Evolutionary conservation across 192 early-diverging fungal species (phyloP), one percentile per base, ranked within the genome.

Genomic region (Jimgerdemannia lactiflua): DNA sequence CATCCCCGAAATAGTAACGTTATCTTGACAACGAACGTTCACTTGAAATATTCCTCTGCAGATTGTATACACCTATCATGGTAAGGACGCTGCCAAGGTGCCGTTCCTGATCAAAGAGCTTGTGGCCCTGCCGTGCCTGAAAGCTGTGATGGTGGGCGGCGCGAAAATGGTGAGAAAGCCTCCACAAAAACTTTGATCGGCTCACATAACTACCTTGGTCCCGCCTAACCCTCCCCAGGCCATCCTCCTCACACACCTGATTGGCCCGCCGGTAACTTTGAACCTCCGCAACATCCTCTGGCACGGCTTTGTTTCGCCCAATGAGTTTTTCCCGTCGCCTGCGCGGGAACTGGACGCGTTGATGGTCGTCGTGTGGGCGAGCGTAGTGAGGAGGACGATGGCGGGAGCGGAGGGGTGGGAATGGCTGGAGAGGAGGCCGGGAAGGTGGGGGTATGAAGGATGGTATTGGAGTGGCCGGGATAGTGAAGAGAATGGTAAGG

Each of bases 281-380:
- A 77, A 77, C 42, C 6, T 77, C n/a, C 68, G 75, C 65, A 77
- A 77, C 69, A 43, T 77, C 19, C n/a, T 77, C 66, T 77, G 75
- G 75, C 75, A 77, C 49, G 75, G 75, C n/a, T 77, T 77, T 43
- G 54, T 77, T 43, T 54, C 39, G n/a, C 39, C 69, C 39, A 41
- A 73, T 9, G 75, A 76, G 66, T 73, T 76, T 72, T 44, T 65
- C 19, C 70, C 70, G 10, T 11, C 42, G 10, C 75, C 75, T 4
- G 75, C 71, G 39, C 71, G 54, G 67, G 64, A 39, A 19, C 72
- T 72, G 43, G 71, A 29, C 20, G 41, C 71, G 11, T 19, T 77
- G 7, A 64, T 77, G 40, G 43, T 77, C 18, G 4, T 73, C 29
- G n/a, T 73, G 4, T 63, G 29, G 9, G 39, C 72, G 17, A 77